phyloP scores from a whole-genome alignment of 179 eudicot species.

The Heliamphora pulchella region DNA sequence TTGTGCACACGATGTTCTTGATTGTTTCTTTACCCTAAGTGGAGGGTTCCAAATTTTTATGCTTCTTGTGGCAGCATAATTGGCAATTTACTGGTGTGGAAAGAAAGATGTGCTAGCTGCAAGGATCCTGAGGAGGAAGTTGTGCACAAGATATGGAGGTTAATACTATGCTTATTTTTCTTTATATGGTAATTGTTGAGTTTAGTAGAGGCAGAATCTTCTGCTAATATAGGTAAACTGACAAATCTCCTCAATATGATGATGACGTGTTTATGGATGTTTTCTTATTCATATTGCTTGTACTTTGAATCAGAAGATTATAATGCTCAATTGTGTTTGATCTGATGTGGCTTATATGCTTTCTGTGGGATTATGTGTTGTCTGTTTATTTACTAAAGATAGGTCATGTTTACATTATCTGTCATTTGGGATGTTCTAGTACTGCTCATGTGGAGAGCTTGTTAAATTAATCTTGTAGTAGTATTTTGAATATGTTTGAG shows the following conservation, averaged over 20 bases:
- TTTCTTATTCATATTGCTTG: neutral
- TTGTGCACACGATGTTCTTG: neutral
- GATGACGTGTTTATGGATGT: neutral
- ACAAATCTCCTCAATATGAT: neutral
- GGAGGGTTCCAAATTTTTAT: slow-evolving; percentile 1
- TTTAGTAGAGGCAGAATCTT: neutral
- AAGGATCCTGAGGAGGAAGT: slow-evolving; percentile 62
- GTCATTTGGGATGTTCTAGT: slow-evolving; percentile 6
- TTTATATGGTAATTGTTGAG: slow-evolving; percentile 8
- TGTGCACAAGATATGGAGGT: slow-evolving; percentile 53
- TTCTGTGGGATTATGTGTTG: neutral
- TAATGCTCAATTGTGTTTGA: slow-evolving; percentile 6
- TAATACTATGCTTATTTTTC: slow-evolving; percentile 7
- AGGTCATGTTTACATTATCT: neutral
- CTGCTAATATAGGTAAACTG: neutral
- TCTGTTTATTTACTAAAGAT: neutral
- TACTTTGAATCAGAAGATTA: neutral
- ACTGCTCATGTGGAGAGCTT: neutral
- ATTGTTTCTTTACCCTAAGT: slow-evolving; percentile 12
- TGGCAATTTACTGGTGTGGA: slow-evolving; percentile 51
- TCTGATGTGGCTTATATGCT: neutral
- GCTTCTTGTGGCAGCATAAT: slow-evolving; percentile 65
- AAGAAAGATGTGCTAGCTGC: slow-evolving; percentile 60
- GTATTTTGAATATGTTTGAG: neutral
- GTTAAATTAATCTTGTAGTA: slow-evolving; percentile 9